Base-by-base conservation (phyloP, 495 filamentous ascomycete species). In the Podospora fimiseda region DNA sequence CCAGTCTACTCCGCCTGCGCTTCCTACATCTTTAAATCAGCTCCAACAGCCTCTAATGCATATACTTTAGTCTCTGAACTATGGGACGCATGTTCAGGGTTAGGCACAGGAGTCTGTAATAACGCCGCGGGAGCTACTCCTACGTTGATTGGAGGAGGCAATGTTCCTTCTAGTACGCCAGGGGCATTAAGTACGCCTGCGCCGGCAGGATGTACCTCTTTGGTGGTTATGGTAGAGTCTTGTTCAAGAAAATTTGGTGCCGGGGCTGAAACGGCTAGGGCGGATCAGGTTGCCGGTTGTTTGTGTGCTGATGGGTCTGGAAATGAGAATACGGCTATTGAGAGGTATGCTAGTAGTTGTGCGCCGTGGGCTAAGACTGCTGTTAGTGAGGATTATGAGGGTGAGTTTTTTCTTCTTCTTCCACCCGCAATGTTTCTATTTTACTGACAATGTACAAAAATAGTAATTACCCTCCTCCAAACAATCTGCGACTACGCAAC, bases 261-360 rank as follows among this genome's bases (percentile, higher is more conserved):
- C 15, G 21, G 9, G 14, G 16, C 22, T n/a, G 4, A 18, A n/a
- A 15, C 22, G 3, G 19, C 33, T 11, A 14, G 20, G 5, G 39
- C 27, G 8, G 16, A n/a, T 6, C 20, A 47, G 23, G 13, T 42
- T 21, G 8, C 23, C 9, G 23, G 8, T 6, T 54, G 36, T 8
- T 16, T 30, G 4, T 46, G 56, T 48, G 48, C 46, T 20, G 52
- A 60, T 39, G 22, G 23, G 0, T 27, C 30, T 0, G 59, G 61
- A n/a, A 43, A 20, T 4, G 52, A 51, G 36, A 58, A 58, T 50
- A 66, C 63, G 1, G 30, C 30, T 1, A 50, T 66, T 11, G 50
- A 68, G 14, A 50, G 57, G 40, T 64, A 51, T 24, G 61, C 61
- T 7, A 51, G 40, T 14, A 21, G 49, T 13, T 66, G 65, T 19